Conservation (phyloP, 1,284 basidiomycete species). For the Coniophora puteana region DNA sequence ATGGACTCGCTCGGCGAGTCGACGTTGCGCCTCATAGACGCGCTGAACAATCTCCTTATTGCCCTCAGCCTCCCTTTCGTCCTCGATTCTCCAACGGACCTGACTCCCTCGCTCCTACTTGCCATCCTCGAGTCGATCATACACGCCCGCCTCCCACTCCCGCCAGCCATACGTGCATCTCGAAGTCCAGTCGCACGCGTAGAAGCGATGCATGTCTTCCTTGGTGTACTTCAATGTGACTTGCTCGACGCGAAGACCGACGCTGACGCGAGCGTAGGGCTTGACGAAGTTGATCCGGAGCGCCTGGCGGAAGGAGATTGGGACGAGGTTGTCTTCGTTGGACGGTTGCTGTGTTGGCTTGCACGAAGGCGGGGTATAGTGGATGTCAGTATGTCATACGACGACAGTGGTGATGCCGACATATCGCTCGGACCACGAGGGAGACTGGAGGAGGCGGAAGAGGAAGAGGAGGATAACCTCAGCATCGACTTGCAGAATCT, state of each 20-base stretch:
- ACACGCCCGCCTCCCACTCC: constrained; percentile 42
- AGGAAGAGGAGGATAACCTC: constrained; percentile 17
- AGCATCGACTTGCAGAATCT: constrained; percentile 17
- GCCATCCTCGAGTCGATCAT: constrained; percentile 62
- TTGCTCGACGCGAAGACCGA: constrained; percentile 42
- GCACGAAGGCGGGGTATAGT: constrained; percentile 43
- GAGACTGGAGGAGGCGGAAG: constrained; percentile 15
- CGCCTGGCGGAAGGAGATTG: constrained; percentile 56
- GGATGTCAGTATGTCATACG: too few relatives aligned
- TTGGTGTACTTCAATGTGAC: constrained; percentile 71
- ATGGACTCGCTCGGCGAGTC: too few relatives aligned
- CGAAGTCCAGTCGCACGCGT: constrained; percentile 37
- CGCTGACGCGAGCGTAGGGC: constrained; percentile 34
- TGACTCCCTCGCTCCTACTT: constrained; percentile 68
- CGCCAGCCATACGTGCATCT: constrained; percentile 35
- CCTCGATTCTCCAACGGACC: constrained; percentile 56
- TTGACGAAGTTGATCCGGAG: constrained; percentile 60
- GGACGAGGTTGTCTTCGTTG: constrained; percentile 62
- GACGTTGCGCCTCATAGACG: too few relatives aligned
- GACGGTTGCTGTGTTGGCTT: constrained; percentile 62
- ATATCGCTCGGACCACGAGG: constrained; percentile 6
- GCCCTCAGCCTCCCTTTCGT: constrained; percentile 49
- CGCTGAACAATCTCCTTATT: constrained; percentile 45
- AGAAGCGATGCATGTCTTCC: constrained; percentile 71
- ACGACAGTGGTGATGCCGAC: constrained; percentile 8